A percentile compares a stretch with the other conserved stretches of the same genome.
phyloP scores from a whole-genome alignment of 805 yeast species.

The Cyberlindnera subsufficiens region DNA sequence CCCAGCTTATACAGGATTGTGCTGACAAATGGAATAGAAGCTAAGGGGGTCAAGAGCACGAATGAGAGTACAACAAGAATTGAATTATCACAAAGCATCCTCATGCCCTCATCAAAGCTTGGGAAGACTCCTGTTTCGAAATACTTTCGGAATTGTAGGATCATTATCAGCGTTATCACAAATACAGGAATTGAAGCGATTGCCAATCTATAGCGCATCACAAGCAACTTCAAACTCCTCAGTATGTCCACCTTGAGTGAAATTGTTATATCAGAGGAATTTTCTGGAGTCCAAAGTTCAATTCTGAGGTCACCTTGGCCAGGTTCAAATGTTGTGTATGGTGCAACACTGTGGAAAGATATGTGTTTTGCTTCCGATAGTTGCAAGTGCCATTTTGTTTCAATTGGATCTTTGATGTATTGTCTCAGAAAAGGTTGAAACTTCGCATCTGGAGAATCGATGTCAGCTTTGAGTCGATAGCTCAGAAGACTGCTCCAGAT shows the following conservation, averaged over 20 bases:
- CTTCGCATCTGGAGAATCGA: not conserved
- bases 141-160: conserved; percentile 49
- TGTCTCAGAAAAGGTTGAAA: conserved; percentile 69
- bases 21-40: conserved; percentile 31
- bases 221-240: conserved; percentile 60
- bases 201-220: conserved; percentile 72
- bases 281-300: conserved; percentile 40
- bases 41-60: conserved; percentile 34
- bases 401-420: conserved; percentile 55
- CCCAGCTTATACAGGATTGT: conserved; percentile 38
- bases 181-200: conserved; percentile 66
- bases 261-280: conserved; percentile 7
- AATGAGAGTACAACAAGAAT: conserved; percentile 20
- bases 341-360: conserved; percentile 60
- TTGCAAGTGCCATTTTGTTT: conserved; percentile 74
- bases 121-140: conserved; percentile 33
- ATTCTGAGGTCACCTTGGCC: conserved; percentile 28
- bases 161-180: conserved; percentile 43
- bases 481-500: conserved; percentile 60
- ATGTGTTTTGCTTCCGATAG: conserved; percentile 33
- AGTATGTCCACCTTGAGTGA: conserved; percentile 44
- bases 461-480: conserved; percentile 30
- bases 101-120: conserved; percentile 41
- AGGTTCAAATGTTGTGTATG: conserved; percentile 50
- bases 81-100: conserved; percentile 28